Base-by-base conservation (phyloP, 495 filamentous ascomycete species). In the Astrocystis sublimbata region DNA sequence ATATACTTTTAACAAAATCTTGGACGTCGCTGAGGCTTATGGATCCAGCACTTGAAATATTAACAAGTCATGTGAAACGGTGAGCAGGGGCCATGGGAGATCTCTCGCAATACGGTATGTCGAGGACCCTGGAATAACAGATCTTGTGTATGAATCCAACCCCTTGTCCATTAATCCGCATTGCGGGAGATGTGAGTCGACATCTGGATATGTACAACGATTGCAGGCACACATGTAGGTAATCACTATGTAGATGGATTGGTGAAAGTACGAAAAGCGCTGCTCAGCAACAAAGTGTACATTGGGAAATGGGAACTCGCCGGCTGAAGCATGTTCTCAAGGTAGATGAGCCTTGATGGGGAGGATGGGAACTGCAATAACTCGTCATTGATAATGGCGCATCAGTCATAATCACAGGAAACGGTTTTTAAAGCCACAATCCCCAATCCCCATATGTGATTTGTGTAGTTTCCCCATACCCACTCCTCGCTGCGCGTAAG, bases 71-170 rank as follows among this genome's bases (percentile, higher is more conserved):
- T 41, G 52, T 56, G 52, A 42, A 36, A 42, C 6, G 52, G 23
- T 41, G 24, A 28, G 35, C 13, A 30, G 52, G 52, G 52, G 13
- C 19, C 31, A 55, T 55, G n/a, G 33, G 52, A 23, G 52, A 41
- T 42, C 28, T 56, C 35, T 56, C 52, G 36, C 52, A 56, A 41
- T 30, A 36, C 36, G 31, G 41, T 56, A 56, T 42, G 52, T 36
- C 52, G 52, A 56, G 24, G 24, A 42, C 36, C 35, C 52, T 42
- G 36, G 24, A 28, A 13, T 36, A 6, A 36, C 23, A 8, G 36
- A 55, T 41, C 52, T n/a, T n/a, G 21, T 21, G 12, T 23, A 41
- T 30, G 26, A 23, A 6, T 13, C 43, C 15, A 9, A 21, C 17
- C 8, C 17, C 51, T 38, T 54, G 33, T 13, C n/a, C 31, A 24